Conservation (phyloP, 352 stramenopile genomes). For the Phytophthora multivora region DNA sequence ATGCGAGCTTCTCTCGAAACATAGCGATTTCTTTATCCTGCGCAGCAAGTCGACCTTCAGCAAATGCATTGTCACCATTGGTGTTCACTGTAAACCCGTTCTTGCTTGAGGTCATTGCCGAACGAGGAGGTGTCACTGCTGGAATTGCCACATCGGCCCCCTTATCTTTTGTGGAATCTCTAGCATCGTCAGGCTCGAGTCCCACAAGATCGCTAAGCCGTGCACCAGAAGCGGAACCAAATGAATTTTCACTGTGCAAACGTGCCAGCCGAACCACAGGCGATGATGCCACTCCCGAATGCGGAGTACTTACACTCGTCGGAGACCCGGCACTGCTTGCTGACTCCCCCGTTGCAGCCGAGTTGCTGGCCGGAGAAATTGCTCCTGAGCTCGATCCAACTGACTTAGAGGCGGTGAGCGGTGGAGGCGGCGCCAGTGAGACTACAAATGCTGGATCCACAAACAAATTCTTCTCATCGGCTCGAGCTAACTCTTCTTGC, state of each 20-base stretch:
- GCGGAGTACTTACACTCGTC: slow-evolving; percentile 11
- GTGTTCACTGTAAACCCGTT: slow-evolving; percentile 19
- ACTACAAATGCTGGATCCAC: slow-evolving; percentile 66
- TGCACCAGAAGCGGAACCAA: slow-evolving; percentile 22
- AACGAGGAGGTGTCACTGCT: slow-evolving; percentile 15
- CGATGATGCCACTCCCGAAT: slow-evolving; percentile 1
- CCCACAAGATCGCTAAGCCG: slow-evolving; percentile 42
- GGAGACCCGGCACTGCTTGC: slow-evolving; percentile 26
- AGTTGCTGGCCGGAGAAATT: slow-evolving; percentile 31
- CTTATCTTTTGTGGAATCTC: slow-evolving; percentile 4
- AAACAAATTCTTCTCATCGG: slow-evolving; percentile 72
- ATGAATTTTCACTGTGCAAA: slow-evolving; percentile 35
- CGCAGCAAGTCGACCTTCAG: slow-evolving; percentile 64
- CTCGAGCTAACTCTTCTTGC: slow-evolving; percentile 57
- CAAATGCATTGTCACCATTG: slow-evolving; percentile 35
- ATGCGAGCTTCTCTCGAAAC: slow-evolving; percentile 73
- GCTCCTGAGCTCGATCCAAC: slow-evolving; percentile 15
- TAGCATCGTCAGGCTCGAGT: slow-evolving; percentile 30
- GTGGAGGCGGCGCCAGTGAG: slow-evolving; percentile 1
- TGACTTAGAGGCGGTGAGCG: slow-evolving; percentile 2
- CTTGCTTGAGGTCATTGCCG: slow-evolving; percentile 11
- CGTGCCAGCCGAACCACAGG: slow-evolving; percentile 12
- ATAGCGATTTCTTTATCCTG: slow-evolving; percentile 75
- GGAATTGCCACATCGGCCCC: slow-evolving; percentile 5
- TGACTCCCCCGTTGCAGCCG: slow-evolving; percentile 19